phyloP scores from a whole-genome alignment of 192 early-diverging fungal species.

The Linnemannia elongata region DNA sequence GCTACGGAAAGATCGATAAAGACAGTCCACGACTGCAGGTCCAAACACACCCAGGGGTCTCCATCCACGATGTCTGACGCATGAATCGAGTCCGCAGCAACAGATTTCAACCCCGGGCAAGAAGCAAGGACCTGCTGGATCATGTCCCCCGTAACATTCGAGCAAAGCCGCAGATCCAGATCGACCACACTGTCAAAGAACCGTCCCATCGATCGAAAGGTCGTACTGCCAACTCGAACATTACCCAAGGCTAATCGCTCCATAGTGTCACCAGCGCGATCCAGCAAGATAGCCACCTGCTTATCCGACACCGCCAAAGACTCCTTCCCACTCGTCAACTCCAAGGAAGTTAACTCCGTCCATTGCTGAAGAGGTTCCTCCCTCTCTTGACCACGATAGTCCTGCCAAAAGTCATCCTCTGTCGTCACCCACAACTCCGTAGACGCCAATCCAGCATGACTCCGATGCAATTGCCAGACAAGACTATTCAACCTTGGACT shows the following conservation, averaged over 20 bases:
- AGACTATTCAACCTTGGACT: conserved; percentile 2
- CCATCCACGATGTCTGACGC: not conserved
- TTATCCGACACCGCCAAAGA: conserved; percentile 4
- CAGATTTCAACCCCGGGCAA: conserved; percentile 1
- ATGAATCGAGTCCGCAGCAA: conserved; percentile 16
- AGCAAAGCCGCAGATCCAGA: conserved; percentile 5
- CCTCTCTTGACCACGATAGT: not conserved
- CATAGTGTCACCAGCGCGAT: not conserved
- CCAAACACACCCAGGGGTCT: conserved; percentile 21
- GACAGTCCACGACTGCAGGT: conserved; percentile 1
- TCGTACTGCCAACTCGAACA: not conserved
- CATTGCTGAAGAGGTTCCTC: not conserved
- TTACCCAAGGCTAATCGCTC: not conserved
- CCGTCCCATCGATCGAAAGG: not conserved
- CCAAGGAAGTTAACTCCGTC: conserved; percentile 13
- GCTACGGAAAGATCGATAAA: not conserved
- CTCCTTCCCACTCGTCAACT: not conserved
- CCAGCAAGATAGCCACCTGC: not conserved
- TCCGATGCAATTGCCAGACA: conserved; percentile 9
- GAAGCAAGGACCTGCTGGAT: conserved; percentile 15
- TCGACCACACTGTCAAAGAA: not conserved
- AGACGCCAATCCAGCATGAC: not conserved
- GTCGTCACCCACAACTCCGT: not conserved
- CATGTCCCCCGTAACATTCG: not conserved
- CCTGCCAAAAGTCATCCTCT: conserved; percentile 5